Evolutionary conservation across 306 rosid genomes (phyloP), one percentile per base, ranked within the genome.

Genomic region (Vigna radiata): DNA sequence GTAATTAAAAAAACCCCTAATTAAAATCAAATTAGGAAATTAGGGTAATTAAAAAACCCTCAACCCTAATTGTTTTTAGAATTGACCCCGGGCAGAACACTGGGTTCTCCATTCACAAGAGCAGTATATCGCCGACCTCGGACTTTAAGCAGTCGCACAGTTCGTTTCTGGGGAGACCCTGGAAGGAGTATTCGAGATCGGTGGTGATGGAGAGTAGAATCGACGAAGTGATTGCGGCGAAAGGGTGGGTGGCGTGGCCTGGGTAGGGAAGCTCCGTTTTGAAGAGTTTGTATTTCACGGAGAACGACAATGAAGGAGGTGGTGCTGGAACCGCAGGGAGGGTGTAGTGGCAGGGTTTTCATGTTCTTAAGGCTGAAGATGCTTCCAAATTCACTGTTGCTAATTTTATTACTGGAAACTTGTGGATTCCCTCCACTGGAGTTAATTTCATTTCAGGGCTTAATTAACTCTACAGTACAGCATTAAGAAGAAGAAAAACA

Each of bases 241-340:
- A 53, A 18, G 89, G 88, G 0, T 88, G 88, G 91, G 47, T 81
- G 1, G 82, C 81, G 82, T 88, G 91, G 88, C 80, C 82, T 46
- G 89, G 89, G 0, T 65, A 60, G 12, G 81, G 79, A 12, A 80
- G 65, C 36, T 85, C 84, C 2, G 76, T 25, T 36, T 52, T 71
- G 8, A 68, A 0, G 27, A 76, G 77, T 3, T 39, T 88, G 52
- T 88, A 88, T 55, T 88, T 83, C 62, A 86, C 88, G 0, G 88
- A 88, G 55, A 83, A 76, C 8, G 83, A 43, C 6, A 88, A 88
- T 6, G 36, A 50, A 67, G 91, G 89, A 0, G 21, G 78, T 13
- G 88, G 88, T 10, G 77, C 88, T 27, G 86, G 86, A 10, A 75
- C 83, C 9, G 0, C 15, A 11, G 39, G 25, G 6, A 83, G 89